A percentile compares a stretch with the other conserved stretches of the same genome.
Evolutionary conservation across 345 rosid species (phyloP).

Genomic region (Cardamine resedifolia): DNA sequence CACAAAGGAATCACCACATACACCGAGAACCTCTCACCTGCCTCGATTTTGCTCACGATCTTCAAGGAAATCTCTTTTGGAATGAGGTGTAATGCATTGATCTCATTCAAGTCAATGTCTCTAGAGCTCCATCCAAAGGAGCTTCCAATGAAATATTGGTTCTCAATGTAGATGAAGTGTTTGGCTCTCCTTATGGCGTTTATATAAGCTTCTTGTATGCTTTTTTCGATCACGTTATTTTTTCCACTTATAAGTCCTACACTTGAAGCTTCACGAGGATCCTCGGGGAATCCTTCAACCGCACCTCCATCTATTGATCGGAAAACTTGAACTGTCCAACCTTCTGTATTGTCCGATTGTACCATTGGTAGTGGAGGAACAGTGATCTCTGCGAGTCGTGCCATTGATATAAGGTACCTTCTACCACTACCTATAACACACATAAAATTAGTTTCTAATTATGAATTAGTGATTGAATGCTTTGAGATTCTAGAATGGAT

Average conservation of each 20-base stretch:
- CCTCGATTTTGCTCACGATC: slow-evolving; percentile 75
- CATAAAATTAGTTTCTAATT: background rate
- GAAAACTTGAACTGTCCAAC: slow-evolving; percentile 70
- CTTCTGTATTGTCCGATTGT: slow-evolving; percentile 31
- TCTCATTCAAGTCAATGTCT: slow-evolving; percentile 49
- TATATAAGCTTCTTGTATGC: slow-evolving; percentile 87
- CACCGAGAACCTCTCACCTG: slow-evolving; percentile 63
- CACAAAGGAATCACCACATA: slow-evolving; percentile 86
- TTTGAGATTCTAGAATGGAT: background rate
- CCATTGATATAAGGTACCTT: slow-evolving; percentile 40
- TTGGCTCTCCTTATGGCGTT: slow-evolving; percentile 75
- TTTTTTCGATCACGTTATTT: slow-evolving; percentile 55
- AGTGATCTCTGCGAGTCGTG: slow-evolving; percentile 27
- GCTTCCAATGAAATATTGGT: slow-evolving; percentile 83
- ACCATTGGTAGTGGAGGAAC: slow-evolving; percentile 36
- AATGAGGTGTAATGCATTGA: slow-evolving; percentile 64
- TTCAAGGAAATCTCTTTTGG: slow-evolving; percentile 80
- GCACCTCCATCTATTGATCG: slow-evolving; percentile 68
- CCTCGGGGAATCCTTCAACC: slow-evolving; percentile 44
- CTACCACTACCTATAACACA: slow-evolving; percentile 25
- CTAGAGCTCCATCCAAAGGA: slow-evolving; percentile 64
- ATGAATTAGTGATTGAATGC: background rate
- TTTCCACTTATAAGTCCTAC: slow-evolving; percentile 61
- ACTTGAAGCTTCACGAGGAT: slow-evolving; percentile 40
- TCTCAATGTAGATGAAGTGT: slow-evolving; percentile 80